These are phyloP conservation scores for Nymphaea colorata DNA, from an alignment of 164 flowering plant species.

Conservation along the genomic window DNA sequence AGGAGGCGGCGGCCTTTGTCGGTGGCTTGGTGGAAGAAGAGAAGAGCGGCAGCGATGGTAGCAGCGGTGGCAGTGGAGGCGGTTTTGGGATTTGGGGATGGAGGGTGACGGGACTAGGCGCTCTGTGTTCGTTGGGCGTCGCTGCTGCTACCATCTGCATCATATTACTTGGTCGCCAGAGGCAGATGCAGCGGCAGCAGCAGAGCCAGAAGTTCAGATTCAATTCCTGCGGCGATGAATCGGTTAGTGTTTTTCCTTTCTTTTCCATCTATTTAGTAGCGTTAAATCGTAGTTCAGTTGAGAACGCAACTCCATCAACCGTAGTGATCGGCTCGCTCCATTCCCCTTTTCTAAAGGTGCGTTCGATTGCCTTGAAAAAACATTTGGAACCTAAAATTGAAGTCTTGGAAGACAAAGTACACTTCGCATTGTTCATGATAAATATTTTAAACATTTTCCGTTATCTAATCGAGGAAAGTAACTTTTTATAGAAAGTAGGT, in stretches of 20 bases:
- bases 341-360: too few species aligned
- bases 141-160: conserved; percentile 49
- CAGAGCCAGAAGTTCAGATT: conserved; percentile 37
- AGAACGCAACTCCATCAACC: too few species aligned
- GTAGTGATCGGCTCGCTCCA: too few species aligned
- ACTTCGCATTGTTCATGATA: too few species aligned
- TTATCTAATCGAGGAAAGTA: too few species aligned
- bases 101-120: conserved; percentile 37
- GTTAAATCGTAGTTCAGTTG: too few species aligned
- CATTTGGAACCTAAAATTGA: too few species aligned
- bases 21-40: conserved; percentile 5
- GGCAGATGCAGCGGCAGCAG: conserved; percentile 19
- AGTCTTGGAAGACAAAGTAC: too few species aligned
- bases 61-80: conserved; percentile 6
- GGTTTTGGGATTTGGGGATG: conserved; percentile 30
- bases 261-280: too few species aligned
- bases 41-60: conserved; percentile 9
- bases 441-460: too few species aligned
- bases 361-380: too few species aligned
- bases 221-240: conserved; percentile 40
- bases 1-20: conserved; percentile 4
- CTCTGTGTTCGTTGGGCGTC: conserved; percentile 47
- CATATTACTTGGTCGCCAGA: conserved; percentile 27
- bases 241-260: conserved; percentile 19
- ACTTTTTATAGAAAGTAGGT: too few species aligned